Evolutionary conservation across 495 filamentous ascomycete genomes (phyloP).

Genomic region (Xylaria intraflava): DNA sequence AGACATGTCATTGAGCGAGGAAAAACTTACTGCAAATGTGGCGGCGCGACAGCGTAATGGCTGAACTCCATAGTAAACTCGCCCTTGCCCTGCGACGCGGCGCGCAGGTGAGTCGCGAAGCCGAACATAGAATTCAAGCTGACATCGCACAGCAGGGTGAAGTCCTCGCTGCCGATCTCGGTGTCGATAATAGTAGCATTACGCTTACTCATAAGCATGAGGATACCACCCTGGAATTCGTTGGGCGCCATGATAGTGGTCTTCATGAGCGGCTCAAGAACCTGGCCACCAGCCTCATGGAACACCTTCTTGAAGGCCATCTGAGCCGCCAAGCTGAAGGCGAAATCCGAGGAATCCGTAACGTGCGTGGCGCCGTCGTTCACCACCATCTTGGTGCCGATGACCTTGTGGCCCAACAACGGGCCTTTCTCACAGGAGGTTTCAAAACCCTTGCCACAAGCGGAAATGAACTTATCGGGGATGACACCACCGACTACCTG

Average conservation of each 20-base stretch:
- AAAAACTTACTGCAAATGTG: constrained; percentile 77
- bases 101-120: constrained; percentile 81
- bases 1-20: background rate
- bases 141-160: constrained; percentile 90
- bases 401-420: constrained; percentile 85
- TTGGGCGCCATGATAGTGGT: constrained; percentile 89
- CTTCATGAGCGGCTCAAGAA: constrained; percentile 98
- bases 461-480: constrained; percentile 90
- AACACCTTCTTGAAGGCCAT: constrained; percentile 98
- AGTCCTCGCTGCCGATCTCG: constrained; percentile 90
- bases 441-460: constrained; percentile 95
- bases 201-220: constrained; percentile 93
- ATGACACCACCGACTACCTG: constrained; percentile 85
- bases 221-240: constrained; percentile 97
- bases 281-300: constrained; percentile 62
- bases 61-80: constrained; percentile 99
- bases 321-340: constrained; percentile 95
- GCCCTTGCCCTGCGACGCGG: constrained; percentile 95
- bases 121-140: constrained; percentile 96
- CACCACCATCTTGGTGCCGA: constrained; percentile 84
- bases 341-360: constrained; percentile 95
- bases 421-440: constrained; percentile 80
- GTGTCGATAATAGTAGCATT: constrained; percentile 93
- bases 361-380: constrained; percentile 97
- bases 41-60: constrained; percentile 82